phyloP scores from a whole-genome alignment of 345 rosid genomes.

The Turnera subulata region DNA sequence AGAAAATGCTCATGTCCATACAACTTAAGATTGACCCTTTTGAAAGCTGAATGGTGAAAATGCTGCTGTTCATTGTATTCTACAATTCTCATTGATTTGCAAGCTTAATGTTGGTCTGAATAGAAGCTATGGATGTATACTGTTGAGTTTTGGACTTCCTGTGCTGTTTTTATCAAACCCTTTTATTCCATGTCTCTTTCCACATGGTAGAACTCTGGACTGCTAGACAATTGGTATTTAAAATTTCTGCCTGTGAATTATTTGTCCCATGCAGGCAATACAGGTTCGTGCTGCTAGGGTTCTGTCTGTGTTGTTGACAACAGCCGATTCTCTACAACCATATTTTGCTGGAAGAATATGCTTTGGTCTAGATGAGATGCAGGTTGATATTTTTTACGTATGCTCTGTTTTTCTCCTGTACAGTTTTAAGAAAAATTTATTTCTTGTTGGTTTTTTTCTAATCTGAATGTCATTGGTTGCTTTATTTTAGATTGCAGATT shows the following conservation, averaged over 20 bases:
- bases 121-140: too few relatives aligned
- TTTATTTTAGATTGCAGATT: slow-evolving; percentile 50
- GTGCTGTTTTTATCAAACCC: too few relatives aligned
- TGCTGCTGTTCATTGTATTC: too few relatives aligned
- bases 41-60: too few relatives aligned
- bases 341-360: slow-evolving; percentile 40
- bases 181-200: not conserved
- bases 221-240: too few relatives aligned
- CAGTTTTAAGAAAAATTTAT: not conserved
- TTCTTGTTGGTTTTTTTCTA: not conserved
- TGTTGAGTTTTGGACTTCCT: too few relatives aligned
- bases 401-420: slow-evolving; percentile 7
- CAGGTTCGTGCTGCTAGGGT: slow-evolving; percentile 65
- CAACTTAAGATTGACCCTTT: too few relatives aligned
- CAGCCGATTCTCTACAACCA: slow-evolving; percentile 53
- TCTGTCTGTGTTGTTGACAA: slow-evolving; percentile 50
- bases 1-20: too few relatives aligned
- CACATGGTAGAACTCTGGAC: not conserved
- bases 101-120: too few relatives aligned
- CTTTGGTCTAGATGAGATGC: slow-evolving; percentile 68
- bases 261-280: slow-evolving; percentile 45
- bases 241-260: not conserved
- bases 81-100: too few relatives aligned
- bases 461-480: slow-evolving; percentile 9
- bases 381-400: slow-evolving; percentile 44